Base-by-base conservation (phyloP, 257 asterid genomes). In the Solanum arcanum region DNA sequence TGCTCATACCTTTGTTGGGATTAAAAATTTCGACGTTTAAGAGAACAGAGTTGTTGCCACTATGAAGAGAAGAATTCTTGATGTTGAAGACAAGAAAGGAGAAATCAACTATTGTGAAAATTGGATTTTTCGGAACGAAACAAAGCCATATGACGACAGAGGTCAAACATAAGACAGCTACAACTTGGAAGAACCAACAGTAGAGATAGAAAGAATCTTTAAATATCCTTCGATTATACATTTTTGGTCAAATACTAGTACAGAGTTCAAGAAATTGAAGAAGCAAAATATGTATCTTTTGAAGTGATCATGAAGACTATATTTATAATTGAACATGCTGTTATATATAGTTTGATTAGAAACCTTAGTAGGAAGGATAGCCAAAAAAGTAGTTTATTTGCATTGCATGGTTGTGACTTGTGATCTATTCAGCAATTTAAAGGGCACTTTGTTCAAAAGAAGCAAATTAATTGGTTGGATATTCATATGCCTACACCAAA, bases 141-240 rank as follows among this genome's bases (percentile, higher is more conserved):
- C 68, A 41, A 18, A 33, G 87, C 87, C 82, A 85, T 9, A 70
- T 31, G 52, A 85, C 68, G 9, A 85, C 35, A 15, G 87, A 85
- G 64, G n/a, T 70, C 87, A 85, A 44, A 70, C 35, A 66, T 46
- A 69, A 85, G 44, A 85, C 83, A 42, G 70, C 9, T 12, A 39
- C 87, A 7, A 85, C 83, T 46, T 85, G 87, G 62, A 85, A 70
- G 70, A 44, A 70, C 87, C 87, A 85, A 74, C 87, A 85, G 44
- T 70, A 47, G 52, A 85, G 12, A 37, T 31, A 16, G 25, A 37
- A 31, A 44, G 35, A 14, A 77, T 16, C 25, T 44, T 77, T 42
- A 33, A 59, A 77, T 77, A 4, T 77, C 62, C 39, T 44, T 77
- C 39, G 62, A 77, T 77, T 8, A 77, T 77, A 25, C 83, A 77